Percentiles rank a stretch among this genome's conserved stretches.
phyloP scores from a whole-genome alignment of 768 basidiomycete genomes.

The Suillus occidentalis region DNA sequence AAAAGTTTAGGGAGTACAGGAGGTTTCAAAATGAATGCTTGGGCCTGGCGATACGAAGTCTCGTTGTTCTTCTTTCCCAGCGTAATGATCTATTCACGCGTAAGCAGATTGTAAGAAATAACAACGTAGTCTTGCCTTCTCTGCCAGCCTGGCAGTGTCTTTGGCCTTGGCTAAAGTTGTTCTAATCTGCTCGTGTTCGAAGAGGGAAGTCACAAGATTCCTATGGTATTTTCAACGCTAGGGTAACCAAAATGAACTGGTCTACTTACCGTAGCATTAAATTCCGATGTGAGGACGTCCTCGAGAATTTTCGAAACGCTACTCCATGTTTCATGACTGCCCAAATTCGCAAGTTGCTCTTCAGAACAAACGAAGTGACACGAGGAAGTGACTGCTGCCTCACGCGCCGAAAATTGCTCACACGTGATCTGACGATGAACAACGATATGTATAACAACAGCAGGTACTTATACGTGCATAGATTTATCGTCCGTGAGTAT shows the following conservation, averaged over 20 bases:
- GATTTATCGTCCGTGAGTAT: constrained; percentile 9
- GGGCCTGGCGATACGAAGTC: constrained; percentile 68
- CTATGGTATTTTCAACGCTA: constrained; percentile 37
- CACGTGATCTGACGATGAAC: constrained; percentile 4
- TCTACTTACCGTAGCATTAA: constrained; percentile 81
- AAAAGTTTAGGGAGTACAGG: constrained; percentile 81
- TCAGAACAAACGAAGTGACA: neutral
- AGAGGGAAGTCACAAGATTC: constrained; percentile 90
- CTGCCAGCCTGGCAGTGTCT: constrained; percentile 87
- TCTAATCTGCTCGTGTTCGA: constrained; percentile 94
- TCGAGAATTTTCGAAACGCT: constrained; percentile 88
- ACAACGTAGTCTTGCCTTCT: constrained; percentile 59
- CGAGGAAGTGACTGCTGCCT: neutral
- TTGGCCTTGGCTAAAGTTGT: constrained; percentile 95
- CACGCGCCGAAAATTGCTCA: neutral
- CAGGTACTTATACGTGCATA: constrained; percentile 6
- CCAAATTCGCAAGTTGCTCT: neutral
- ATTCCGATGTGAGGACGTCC: constrained; percentile 89
- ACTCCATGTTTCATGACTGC: constrained; percentile 88
- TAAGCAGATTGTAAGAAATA: constrained; percentile 8
- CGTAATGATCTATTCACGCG: constrained; percentile 70
- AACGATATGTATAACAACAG: constrained; percentile 1
- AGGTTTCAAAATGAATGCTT: constrained; percentile 76
- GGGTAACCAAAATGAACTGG: constrained; percentile 10
- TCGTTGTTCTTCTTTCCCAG: constrained; percentile 84